phyloP scores from a whole-genome alignment of 768 basidiomycete genomes.

The Peribolospora kevripleyi region DNA sequence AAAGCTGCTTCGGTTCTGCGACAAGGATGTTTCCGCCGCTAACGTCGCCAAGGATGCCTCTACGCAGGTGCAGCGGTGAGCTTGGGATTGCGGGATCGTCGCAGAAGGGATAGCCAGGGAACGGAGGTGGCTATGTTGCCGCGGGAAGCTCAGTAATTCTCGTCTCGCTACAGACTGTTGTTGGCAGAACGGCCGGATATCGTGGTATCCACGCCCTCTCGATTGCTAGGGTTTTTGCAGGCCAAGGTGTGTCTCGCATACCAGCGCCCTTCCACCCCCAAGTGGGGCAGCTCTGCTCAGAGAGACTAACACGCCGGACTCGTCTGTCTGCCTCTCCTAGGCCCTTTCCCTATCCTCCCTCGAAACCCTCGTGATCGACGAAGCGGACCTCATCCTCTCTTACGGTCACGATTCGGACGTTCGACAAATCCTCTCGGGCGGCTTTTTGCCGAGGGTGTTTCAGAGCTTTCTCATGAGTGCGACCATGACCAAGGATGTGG shows the following conservation, averaged over 20 bases:
- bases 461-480: slow-evolving; percentile 94
- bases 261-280: not conserved
- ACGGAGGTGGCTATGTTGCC: slow-evolving; percentile 15
- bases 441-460: slow-evolving; percentile 46
- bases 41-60: slow-evolving; percentile 56
- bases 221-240: slow-evolving; percentile 40
- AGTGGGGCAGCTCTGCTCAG: not conserved
- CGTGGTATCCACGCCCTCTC: slow-evolving; percentile 53
- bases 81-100: not conserved
- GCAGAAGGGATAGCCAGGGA: slow-evolving; percentile 13
- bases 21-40: slow-evolving; percentile 34
- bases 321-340: slow-evolving; percentile 18
- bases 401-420: slow-evolving; percentile 80
- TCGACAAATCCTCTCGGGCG: slow-evolving; percentile 35
- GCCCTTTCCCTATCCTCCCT: slow-evolving; percentile 39
- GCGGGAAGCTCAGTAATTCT: not conserved
- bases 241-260: slow-evolving; percentile 30
- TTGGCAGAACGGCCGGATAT: slow-evolving; percentile 54
- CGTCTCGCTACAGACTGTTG: slow-evolving; percentile 22
- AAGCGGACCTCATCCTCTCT: slow-evolving; percentile 86
- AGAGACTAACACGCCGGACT: not conserved
- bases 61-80: slow-evolving; percentile 47
- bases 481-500: slow-evolving; percentile 89
- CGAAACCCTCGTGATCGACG: slow-evolving; percentile 80
- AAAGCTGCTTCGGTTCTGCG: slow-evolving; percentile 46